Evolutionary conservation across 2,329 filamentous ascomycete genomes (phyloP).

Genomic region (Fonsecaea nubica): DNA sequence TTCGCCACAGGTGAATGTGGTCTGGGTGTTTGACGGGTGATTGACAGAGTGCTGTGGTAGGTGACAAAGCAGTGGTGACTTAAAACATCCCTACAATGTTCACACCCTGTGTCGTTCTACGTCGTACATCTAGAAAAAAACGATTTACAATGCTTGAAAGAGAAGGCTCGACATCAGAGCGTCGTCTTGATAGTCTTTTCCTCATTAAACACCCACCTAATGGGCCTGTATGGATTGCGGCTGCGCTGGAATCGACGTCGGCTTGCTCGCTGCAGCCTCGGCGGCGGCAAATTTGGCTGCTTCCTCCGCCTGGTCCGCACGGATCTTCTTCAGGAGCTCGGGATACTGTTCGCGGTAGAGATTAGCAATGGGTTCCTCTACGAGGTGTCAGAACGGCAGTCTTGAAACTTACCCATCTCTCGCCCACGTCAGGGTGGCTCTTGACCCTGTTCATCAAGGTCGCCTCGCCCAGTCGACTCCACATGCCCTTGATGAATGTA

Average conservation of each 20-base stretch:
- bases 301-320: conserved; percentile 61
- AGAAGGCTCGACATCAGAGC: not conserved
- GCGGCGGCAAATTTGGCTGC: conserved; percentile 28
- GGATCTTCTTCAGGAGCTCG: conserved; percentile 61
- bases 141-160: too few species aligned
- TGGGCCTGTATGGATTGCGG: conserved; percentile 31
- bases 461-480: conserved; percentile 76
- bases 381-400: not conserved
- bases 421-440: conserved; percentile 85
- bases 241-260: conserved; percentile 22
- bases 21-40: too few species aligned
- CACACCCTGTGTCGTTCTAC: too few species aligned
- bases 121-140: too few species aligned
- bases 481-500: conserved; percentile 75
- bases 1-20: too few species aligned
- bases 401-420: conserved; percentile 62
- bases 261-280: conserved; percentile 23
- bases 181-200: not conserved
- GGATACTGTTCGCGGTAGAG: conserved; percentile 60
- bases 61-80: too few species aligned
- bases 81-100: too few species aligned
- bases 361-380: not conserved
- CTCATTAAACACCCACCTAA: conserved; percentile 4
- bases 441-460: conserved; percentile 84
- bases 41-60: too few species aligned